These are phyloP conservation scores for Straminergon stramineum DNA, from an alignment of 225 moss, liverwort and hornwort species.

Conservation along the genomic window DNA sequence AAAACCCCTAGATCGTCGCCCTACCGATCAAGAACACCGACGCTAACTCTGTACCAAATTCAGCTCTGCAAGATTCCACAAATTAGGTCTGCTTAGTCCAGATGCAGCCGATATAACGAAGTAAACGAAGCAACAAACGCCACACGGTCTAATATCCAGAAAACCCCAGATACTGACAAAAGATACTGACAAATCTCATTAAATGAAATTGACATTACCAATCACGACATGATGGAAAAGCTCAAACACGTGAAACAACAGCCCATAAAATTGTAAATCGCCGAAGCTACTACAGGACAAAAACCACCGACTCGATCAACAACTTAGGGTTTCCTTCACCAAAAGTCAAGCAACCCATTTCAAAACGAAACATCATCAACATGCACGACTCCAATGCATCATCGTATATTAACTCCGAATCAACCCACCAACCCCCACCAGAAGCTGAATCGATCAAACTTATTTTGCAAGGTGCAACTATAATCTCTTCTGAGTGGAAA, in stretches of 20 bases:
- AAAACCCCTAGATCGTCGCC: neutral
- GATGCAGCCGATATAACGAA: neutral
- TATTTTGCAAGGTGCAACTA: neutral
- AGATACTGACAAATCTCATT: neutral
- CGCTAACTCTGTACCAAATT: neutral
- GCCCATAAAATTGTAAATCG: neutral
- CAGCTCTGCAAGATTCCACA: constrained; percentile 8
- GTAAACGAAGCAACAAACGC: neutral
- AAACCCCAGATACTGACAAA: neutral
- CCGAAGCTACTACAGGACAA: neutral
- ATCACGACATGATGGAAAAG: neutral
- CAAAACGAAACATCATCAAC: neutral
- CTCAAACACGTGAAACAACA: neutral
- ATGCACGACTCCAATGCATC: neutral
- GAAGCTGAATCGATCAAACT: neutral
- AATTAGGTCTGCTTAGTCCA: constrained; percentile 7
- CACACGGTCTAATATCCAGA: neutral
- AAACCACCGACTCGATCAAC: neutral
- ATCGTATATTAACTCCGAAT: neutral
- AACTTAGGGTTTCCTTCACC: constrained; percentile 12
- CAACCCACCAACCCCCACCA: neutral
- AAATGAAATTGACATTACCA: neutral
- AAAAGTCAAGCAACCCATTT: neutral
- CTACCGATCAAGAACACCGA: neutral
- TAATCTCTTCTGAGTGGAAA: neutral